Percentiles rank a stretch among this genome's conserved stretches.
Conservation (phyloP, 352 stramenopile genomes). For the Vaucheria bursata region DNA sequence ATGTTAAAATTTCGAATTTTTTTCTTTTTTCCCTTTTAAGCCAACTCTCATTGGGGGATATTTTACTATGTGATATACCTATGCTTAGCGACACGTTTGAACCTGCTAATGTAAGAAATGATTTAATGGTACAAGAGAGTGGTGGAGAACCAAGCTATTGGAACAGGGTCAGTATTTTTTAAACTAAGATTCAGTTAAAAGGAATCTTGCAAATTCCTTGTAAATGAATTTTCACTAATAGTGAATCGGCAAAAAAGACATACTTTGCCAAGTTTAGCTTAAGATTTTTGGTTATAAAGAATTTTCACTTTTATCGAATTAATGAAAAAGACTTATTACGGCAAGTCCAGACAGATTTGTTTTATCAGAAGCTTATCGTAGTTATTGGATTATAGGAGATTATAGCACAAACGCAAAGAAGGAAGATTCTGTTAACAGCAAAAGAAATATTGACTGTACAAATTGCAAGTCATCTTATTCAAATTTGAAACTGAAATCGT, state of each 20-base stretch:
- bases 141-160: not conserved
- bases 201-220: not conserved
- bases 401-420: not conserved
- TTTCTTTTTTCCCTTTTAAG: too few species aligned
- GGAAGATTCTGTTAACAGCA: not conserved
- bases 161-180: constrained; percentile 9
- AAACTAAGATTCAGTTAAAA: not conserved
- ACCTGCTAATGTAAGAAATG: not conserved
- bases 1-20: too few species aligned
- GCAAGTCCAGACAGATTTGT: not conserved
- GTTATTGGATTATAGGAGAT: too few species aligned
- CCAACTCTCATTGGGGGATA: not conserved
- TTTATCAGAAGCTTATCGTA: not conserved
- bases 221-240: too few species aligned
- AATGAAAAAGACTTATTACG: not conserved
- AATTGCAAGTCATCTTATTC: too few species aligned
- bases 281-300: not conserved
- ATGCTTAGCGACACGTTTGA: not conserved
- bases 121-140: constrained; percentile 14
- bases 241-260: not conserved
- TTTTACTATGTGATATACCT: not conserved
- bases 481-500: too few species aligned
- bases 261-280: not conserved
- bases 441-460: too few species aligned
- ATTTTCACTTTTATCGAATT: too few species aligned